Conservation (phyloP, 495 filamentous ascomycete genomes). For the Thozetella sp. region DNA sequence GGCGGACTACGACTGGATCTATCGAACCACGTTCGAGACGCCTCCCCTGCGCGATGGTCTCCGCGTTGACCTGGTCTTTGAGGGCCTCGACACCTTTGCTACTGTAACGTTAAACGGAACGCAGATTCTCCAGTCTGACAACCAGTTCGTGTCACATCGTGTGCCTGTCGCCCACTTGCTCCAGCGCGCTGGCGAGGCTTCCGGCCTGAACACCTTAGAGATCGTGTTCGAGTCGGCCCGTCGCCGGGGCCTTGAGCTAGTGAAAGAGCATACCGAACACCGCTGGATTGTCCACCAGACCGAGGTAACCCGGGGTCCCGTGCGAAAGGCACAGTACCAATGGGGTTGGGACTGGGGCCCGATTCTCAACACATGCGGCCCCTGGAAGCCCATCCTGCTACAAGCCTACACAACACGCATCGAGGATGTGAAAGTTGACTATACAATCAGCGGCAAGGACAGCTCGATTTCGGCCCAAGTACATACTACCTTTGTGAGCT, state of each 20-base stretch:
- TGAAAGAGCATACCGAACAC: slow-evolving; percentile 43
- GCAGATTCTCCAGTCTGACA: slow-evolving; percentile 59
- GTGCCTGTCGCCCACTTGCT: slow-evolving; percentile 23
- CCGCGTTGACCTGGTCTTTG: slow-evolving; percentile 61
- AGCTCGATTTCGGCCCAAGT: background rate
- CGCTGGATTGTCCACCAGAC: slow-evolving; percentile 49
- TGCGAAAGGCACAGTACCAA: slow-evolving; percentile 49
- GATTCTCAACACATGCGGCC: slow-evolving; percentile 68
- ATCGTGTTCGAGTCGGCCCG: slow-evolving; percentile 47
- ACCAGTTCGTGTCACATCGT: slow-evolving; percentile 69
- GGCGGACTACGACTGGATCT: slow-evolving; percentile 67
- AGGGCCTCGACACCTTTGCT: slow-evolving; percentile 75
- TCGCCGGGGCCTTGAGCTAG: slow-evolving; percentile 34
- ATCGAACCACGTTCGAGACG: slow-evolving; percentile 35
- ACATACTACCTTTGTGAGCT: background rate
- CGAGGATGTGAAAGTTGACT: slow-evolving; percentile 53
- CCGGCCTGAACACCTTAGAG: slow-evolving; percentile 24
- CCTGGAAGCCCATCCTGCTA: slow-evolving; percentile 69
- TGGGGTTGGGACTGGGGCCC: slow-evolving; percentile 85
- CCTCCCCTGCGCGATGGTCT: slow-evolving; percentile 23
- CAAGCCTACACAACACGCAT: slow-evolving; percentile 63
- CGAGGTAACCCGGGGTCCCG: slow-evolving; percentile 38
- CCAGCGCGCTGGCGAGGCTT: background rate
- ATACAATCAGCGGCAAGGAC: slow-evolving; percentile 30
- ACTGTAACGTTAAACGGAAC: slow-evolving; percentile 64